Evolutionary conservation across 805 yeast genomes (phyloP).

Genomic region (Cyberlindnera subsufficiens): DNA sequence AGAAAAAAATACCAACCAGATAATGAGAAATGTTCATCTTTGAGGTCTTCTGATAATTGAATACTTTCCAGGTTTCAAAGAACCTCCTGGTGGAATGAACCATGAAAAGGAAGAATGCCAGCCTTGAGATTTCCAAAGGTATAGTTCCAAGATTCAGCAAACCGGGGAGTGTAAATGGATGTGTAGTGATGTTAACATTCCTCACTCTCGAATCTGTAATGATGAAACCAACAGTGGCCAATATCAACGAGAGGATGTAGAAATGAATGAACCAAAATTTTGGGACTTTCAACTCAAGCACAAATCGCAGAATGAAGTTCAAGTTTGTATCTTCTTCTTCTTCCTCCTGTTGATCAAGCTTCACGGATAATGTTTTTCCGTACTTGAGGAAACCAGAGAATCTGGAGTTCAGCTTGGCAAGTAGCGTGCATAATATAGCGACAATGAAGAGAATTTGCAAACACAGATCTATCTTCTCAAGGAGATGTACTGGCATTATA

Average conservation of each 20-base stretch:
- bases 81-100: conserved; percentile 52
- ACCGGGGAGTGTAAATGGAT: conserved; percentile 1
- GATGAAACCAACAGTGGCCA: conserved; percentile 22
- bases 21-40: conserved; percentile 65
- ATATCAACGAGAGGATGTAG: conserved; percentile 39
- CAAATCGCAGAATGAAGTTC: conserved; percentile 5
- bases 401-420: conserved; percentile 27
- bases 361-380: conserved; percentile 34
- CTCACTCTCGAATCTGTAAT: conserved; percentile 7
- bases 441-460: conserved; percentile 7
- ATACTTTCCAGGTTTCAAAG: conserved; percentile 46
- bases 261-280: conserved; percentile 60
- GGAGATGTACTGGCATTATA: conserved; percentile 23
- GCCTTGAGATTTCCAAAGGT: conserved; percentile 18
- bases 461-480: conserved; percentile 22
- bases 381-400: conserved; percentile 35
- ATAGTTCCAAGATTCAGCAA: conserved; percentile 12
- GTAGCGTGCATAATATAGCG: conserved; percentile 18
- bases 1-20: conserved; percentile 56
- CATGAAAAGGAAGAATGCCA: conserved; percentile 23
- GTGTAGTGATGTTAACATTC: not conserved
- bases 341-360: conserved; percentile 2
- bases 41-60: conserved; percentile 40
- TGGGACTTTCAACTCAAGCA: conserved; percentile 44
- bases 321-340: conserved; percentile 8